A percentile compares a stretch with the other conserved stretches of the same genome.
phyloP scores from a whole-genome alignment of 2,329 filamentous ascomycete genomes.

The Ophiosphaerella herpotricha region DNA sequence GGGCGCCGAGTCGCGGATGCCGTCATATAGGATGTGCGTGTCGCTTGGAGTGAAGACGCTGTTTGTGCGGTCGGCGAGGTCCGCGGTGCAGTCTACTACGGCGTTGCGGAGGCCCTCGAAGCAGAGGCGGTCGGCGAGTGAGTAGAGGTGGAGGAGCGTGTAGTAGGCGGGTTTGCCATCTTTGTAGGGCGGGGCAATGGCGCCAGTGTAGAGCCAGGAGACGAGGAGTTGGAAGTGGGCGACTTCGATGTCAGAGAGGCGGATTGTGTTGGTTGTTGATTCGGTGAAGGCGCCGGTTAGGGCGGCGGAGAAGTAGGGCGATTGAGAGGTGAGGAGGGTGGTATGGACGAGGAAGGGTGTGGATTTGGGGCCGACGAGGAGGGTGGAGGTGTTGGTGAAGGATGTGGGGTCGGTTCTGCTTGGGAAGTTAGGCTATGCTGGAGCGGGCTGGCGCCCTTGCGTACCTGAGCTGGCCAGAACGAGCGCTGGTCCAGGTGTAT shows the following conservation, averaged over 20 bases:
- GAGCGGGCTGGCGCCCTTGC: constrained; percentile 16
- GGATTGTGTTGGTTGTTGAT: constrained; percentile 48
- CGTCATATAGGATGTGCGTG: constrained; percentile 54
- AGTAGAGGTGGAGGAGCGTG: constrained; percentile 54
- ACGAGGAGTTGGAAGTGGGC: constrained; percentile 56
- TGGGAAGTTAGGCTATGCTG: not conserved
- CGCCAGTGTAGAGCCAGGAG: constrained; percentile 57
- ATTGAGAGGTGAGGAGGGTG: constrained; percentile 52
- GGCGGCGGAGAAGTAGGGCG: constrained; percentile 57
- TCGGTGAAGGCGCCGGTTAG: constrained; percentile 55
- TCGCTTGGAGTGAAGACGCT: constrained; percentile 56
- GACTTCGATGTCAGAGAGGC: constrained; percentile 51
- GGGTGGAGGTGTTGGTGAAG: constrained; percentile 44
- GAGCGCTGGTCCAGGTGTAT: constrained; percentile 32
- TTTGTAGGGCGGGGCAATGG: constrained; percentile 49
- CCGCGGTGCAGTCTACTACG: constrained; percentile 50
- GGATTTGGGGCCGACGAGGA: constrained; percentile 47
- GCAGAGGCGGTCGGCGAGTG: constrained; percentile 53
- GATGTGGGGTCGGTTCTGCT: constrained; percentile 47
- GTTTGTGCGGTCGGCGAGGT: constrained; percentile 54
- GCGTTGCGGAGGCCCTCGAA: constrained; percentile 53
- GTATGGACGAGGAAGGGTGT: constrained; percentile 54
- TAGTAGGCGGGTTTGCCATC: constrained; percentile 56
- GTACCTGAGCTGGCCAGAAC: constrained; percentile 24
- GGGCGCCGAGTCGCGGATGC: constrained; percentile 46